Percentiles rank a stretch among this genome's conserved stretches.
Evolutionary conservation across 2,329 filamentous ascomycete genomes (phyloP).

Genomic region (Aspergillus awamori): DNA sequence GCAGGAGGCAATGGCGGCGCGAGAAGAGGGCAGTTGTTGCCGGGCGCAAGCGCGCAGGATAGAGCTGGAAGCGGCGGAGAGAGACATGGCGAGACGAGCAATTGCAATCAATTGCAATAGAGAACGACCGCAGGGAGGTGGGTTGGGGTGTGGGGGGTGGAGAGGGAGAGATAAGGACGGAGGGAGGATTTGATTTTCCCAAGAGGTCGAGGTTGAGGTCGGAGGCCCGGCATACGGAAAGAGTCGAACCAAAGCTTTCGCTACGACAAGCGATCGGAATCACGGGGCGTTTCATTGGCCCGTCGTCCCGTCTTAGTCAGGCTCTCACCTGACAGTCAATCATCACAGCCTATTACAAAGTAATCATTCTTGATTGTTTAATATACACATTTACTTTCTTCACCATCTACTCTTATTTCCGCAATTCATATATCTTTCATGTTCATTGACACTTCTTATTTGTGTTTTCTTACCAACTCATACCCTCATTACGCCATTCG

Average conservation of each 20-base stretch:
- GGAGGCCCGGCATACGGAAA: constrained; percentile 32
- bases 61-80: constrained; percentile 69
- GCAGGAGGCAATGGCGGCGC: constrained; percentile 45
- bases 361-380: too few relatives aligned
- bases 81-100: constrained; percentile 46
- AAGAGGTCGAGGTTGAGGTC: constrained; percentile 43
- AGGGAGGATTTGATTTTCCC: constrained; percentile 39
- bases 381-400: too few relatives aligned
- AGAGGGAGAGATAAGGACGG: constrained; percentile 15
- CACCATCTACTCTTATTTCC: too few relatives aligned
- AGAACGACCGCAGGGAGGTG: constrained; percentile 20
- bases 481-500: background rate
- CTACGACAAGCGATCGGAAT: constrained; percentile 44
- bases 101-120: constrained; percentile 40
- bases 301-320: constrained; percentile 20
- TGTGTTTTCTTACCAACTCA: background rate
- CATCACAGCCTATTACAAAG: too few relatives aligned
- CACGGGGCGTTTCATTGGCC: constrained; percentile 45
- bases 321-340: constrained; percentile 2
- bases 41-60: constrained; percentile 64
- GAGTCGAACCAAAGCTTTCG: constrained; percentile 40
- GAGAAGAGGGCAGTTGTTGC: constrained; percentile 49
- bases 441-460: background rate
- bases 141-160: constrained; percentile 24
- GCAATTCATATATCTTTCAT: background rate